Base-by-base conservation (phyloP, 78 protist genomes). In the Dictyostelium firmibasis region DNA sequence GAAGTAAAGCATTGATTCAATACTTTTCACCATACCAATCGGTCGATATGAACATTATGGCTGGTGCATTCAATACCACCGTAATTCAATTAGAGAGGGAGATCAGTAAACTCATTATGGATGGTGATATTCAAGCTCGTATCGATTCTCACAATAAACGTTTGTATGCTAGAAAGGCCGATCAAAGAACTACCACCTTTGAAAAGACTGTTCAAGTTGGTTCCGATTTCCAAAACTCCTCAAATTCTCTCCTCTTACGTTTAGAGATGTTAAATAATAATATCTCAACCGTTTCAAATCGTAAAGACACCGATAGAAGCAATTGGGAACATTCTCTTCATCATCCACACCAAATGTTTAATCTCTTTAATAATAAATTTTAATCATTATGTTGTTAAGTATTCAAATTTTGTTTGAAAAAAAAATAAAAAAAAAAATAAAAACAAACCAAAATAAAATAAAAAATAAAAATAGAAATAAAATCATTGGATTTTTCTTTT, bases 71-170 rank as follows among this genome's bases (percentile, higher is more conserved):
- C 91, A 38, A 78, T 83, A 81, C 96, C 2, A 95, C 16, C 13
- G 81, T 93, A n/a, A 27, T 1, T 74, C 50, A 27, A 5, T 84
- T 97, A 29, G 97, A 95, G 72, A 83, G 41, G 67, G 97, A 98
- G 84, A 91, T 98, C 33, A 86, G 96, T 13, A 62, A 84, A 38
- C 93, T 98, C 7, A 98, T 98, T 78, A 81, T 74, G 74, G 97
- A 97, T 0, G 97, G 84, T 11, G 50, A 43, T 0, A 96, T 98
- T 86, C 23, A 81, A 29, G 98, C 99, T 14, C 86, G 98, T 79
- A 98, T 98, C 85, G 99, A 98, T 93, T 41, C 91, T 36, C 98
- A 97, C 85, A 91, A 95, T 77, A 97, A 97, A 44, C 70, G 85
- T 70, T 62, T 96, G 43, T 62, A 96, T 35, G 92, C 97, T 33